These are phyloP conservation scores for Rosa lucieae DNA, from an alignment of 306 rosid genomes.

Conservation along the genomic window DNA sequence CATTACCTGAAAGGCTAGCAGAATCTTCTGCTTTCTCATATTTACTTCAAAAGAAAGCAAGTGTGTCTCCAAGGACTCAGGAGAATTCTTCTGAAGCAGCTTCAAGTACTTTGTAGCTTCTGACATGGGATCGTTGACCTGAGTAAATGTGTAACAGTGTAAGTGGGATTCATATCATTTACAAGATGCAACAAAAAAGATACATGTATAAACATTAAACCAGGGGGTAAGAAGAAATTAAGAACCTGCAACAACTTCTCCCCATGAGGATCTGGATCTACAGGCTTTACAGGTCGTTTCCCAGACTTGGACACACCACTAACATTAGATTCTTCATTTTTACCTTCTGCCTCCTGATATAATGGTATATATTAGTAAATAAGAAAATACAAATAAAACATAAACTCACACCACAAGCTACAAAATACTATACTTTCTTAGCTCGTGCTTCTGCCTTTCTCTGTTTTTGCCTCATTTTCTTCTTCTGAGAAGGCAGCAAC, in stretches of 20 bases:
- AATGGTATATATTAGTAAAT: slow-evolving; percentile 29
- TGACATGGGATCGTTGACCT: slow-evolving; percentile 82
- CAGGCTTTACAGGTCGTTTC: slow-evolving; percentile 81
- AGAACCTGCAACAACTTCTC: slow-evolving; percentile 90
- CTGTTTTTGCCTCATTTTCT: slow-evolving; percentile 94
- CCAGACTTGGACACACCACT: slow-evolving; percentile 71
- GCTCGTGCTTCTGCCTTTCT: slow-evolving; percentile 97
- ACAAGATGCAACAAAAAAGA: slow-evolving; percentile 12
- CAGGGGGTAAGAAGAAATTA: not conserved
- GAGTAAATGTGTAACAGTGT: slow-evolving; percentile 11
- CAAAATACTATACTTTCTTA: slow-evolving; percentile 62
- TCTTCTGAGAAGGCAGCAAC: slow-evolving; percentile 90
- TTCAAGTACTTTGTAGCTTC: slow-evolving; percentile 95
- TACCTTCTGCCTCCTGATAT: slow-evolving; percentile 87
- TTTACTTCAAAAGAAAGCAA: slow-evolving; percentile 86
- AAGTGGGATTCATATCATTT: slow-evolving; percentile 20
- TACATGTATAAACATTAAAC: not conserved
- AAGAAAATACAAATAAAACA: slow-evolving; percentile 13
- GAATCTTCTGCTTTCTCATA: slow-evolving; percentile 73
- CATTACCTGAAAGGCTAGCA: slow-evolving; percentile 89
- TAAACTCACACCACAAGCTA: slow-evolving; percentile 18
- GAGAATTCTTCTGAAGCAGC: slow-evolving; percentile 90
- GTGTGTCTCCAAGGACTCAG: slow-evolving; percentile 81
- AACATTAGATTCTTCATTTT: slow-evolving; percentile 72
- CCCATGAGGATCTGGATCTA: slow-evolving; percentile 90